Evolutionary conservation across 1,284 basidiomycete genomes (phyloP).

Genomic region (Ustilago bromivora): DNA sequence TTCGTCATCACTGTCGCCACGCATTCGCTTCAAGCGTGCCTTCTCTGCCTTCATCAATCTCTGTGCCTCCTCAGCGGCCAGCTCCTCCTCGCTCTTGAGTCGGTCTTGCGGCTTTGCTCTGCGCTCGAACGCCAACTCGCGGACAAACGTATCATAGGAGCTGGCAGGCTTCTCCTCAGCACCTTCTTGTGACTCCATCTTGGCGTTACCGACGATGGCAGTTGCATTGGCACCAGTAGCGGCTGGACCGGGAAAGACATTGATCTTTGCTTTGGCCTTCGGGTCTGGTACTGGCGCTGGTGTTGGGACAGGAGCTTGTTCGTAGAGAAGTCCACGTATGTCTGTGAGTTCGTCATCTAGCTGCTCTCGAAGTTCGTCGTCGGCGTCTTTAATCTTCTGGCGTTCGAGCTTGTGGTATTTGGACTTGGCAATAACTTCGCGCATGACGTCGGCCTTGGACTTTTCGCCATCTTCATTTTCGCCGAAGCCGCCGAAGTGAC

Average conservation of each 20-base stretch:
- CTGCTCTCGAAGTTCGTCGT: constrained; percentile 86
- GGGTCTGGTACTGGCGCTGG: constrained; percentile 29
- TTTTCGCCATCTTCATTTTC: constrained; percentile 74
- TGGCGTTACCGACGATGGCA: constrained; percentile 20
- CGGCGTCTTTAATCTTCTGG: constrained; percentile 87
- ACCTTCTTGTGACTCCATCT: constrained; percentile 5
- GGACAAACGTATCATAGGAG: constrained; percentile 88
- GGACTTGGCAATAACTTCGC: constrained; percentile 96
- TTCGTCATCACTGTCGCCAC: constrained; percentile 77
- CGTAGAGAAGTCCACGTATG: constrained; percentile 79
- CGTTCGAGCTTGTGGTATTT: constrained; percentile 82
- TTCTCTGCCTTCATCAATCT: constrained; percentile 86
- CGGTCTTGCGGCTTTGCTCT: constrained; percentile 94
- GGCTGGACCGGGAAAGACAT: constrained; percentile 38
- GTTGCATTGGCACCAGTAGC: constrained; percentile 37
- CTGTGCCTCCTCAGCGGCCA: constrained; percentile 89
- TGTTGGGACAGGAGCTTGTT: constrained; percentile 37
- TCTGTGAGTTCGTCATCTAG: constrained; percentile 89
- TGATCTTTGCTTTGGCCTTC: constrained; percentile 38
- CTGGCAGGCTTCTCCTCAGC: constrained; percentile 51
- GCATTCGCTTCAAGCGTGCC: constrained; percentile 84
- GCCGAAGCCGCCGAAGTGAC: constrained; percentile 85
- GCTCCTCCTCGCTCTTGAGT: constrained; percentile 95
- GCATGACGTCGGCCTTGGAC: constrained; percentile 94
- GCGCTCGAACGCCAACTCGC: constrained; percentile 91